A percentile compares a stretch with the other conserved stretches of the same genome.
Evolutionary conservation across 805 yeast species (phyloP).

Genomic region (Metschnikowia chrysomelidarum): DNA sequence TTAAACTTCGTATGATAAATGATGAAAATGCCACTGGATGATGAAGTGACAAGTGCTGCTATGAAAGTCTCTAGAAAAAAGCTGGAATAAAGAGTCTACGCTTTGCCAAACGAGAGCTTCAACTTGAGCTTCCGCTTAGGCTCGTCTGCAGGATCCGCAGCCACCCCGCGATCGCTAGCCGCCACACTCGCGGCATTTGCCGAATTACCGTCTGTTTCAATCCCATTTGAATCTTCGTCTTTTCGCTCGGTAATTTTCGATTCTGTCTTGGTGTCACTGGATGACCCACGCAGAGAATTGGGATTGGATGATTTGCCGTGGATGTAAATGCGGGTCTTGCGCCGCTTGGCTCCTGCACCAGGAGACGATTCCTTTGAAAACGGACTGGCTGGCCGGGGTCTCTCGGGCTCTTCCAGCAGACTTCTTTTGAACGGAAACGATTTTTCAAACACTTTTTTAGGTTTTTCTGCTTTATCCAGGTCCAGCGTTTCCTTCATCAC

Average conservation of each 20-base stretch:
- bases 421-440: conserved; percentile 2
- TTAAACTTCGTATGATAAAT: too few species aligned
- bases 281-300: conserved; percentile 9
- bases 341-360: conserved; percentile 18
- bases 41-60: too few species aligned
- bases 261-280: neutral
- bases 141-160: conserved; percentile 6
- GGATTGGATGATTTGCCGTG: conserved; percentile 19
- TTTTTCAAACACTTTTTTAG: neutral
- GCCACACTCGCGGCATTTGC: conserved; percentile 2
- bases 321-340: conserved; percentile 28
- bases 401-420: conserved; percentile 8
- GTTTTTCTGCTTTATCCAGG: conserved; percentile 23
- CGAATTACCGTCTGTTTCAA: neutral
- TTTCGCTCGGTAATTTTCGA: neutral
- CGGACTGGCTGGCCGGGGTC: conserved; percentile 17
- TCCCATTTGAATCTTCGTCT: too few species aligned
- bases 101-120: conserved; percentile 12
- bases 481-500: neutral
- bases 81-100: too few species aligned
- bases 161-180: conserved; percentile 2
- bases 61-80: too few species aligned
- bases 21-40: too few species aligned
- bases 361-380: conserved; percentile 14
- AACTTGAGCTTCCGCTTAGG: conserved; percentile 15